Evolutionary conservation across 176 grass and related monocot genomes (phyloP).

Genomic region (Alloteropsis semialata): DNA sequence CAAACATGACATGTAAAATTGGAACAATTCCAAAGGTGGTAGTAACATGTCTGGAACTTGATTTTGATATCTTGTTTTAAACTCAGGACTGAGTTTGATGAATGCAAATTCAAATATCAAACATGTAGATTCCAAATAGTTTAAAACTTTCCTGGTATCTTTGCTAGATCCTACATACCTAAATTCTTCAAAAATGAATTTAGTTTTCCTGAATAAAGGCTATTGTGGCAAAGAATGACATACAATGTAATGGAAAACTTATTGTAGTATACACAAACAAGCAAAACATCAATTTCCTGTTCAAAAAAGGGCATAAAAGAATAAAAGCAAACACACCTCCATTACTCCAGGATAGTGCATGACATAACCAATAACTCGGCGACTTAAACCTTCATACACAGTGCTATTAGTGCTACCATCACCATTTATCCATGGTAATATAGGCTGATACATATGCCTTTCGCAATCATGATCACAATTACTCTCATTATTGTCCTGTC

Average conservation of each 20-base stretch:
- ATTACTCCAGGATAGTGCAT: constrained; percentile 83
- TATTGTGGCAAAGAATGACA: neutral
- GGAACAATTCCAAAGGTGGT: neutral
- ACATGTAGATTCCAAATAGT: neutral
- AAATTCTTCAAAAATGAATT: neutral
- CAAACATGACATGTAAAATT: neutral
- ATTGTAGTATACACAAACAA: neutral
- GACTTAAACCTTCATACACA: constrained; percentile 71
- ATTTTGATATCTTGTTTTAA: neutral
- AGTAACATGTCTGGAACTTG: neutral
- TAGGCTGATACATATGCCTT: constrained; percentile 52
- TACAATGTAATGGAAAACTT: neutral
- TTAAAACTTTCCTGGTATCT: neutral
- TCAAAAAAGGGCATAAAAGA: constrained; percentile 1
- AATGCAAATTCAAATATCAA: neutral
- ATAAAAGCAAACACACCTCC: constrained; percentile 54
- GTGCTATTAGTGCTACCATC: constrained; percentile 81
- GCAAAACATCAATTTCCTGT: neutral
- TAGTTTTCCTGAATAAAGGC: neutral
- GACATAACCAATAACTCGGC: constrained; percentile 70
- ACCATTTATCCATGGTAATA: constrained; percentile 96
- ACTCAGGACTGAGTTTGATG: neutral
- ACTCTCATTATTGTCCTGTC: constrained; percentile 21
- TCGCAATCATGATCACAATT: constrained; percentile 32
- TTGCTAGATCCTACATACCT: neutral